Conservation (phyloP, 1,284 basidiomycete genomes). For the Psilocybe mexicana region DNA sequence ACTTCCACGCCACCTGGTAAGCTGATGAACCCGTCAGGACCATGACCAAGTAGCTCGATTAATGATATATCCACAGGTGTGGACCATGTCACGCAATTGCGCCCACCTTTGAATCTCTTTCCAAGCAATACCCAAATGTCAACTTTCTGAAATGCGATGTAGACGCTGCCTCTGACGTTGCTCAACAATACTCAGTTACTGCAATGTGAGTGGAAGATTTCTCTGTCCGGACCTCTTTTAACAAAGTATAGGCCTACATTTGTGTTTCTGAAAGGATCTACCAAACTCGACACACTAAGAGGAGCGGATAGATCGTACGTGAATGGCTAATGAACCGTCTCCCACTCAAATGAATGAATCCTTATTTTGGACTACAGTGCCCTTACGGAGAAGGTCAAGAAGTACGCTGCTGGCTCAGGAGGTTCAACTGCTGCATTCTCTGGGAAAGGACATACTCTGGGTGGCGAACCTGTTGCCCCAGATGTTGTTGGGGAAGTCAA, state of each 20-base stretch:
- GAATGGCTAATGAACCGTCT: background rate
- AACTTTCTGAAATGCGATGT: conserved; percentile 84
- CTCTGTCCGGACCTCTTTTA: background rate
- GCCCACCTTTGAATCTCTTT: conserved; percentile 65
- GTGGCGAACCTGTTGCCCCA: conserved; percentile 42
- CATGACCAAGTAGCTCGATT: background rate
- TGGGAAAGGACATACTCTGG: conserved; percentile 73
- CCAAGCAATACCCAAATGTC: conserved; percentile 64
- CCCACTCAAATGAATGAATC: background rate
- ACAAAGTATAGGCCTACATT: conserved; percentile 68
- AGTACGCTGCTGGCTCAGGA: conserved; percentile 38
- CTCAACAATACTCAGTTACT: conserved; percentile 56
- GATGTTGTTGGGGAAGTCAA: conserved; percentile 35
- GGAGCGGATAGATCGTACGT: conserved; percentile 67
- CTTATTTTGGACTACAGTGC: conserved; percentile 40
- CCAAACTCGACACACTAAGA: conserved; percentile 65
- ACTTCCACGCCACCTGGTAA: conserved; percentile 81
- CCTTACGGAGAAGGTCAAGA: conserved; percentile 56
- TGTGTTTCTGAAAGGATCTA: conserved; percentile 68
- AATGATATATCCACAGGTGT: conserved; percentile 52
- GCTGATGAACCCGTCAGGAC: background rate
- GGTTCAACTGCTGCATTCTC: conserved; percentile 47
- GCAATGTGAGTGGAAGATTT: conserved; percentile 58
- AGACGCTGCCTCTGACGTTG: conserved; percentile 67
- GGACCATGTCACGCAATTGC: conserved; percentile 80